Base-by-base conservation (phyloP, 148 eudicot genomes). In the Chenopodium berlandieri region DNA sequence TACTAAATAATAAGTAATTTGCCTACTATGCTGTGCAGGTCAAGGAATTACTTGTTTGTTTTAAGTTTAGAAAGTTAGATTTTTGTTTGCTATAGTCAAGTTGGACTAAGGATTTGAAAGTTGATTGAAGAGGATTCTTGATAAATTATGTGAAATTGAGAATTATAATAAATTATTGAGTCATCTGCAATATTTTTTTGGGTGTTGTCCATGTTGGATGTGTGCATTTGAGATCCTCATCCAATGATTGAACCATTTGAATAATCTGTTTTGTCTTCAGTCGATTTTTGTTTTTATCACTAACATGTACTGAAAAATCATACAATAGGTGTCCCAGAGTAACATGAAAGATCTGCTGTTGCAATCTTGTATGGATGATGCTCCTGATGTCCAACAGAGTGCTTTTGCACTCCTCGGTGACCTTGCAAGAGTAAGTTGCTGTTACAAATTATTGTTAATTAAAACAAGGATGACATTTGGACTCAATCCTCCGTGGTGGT, bases 381-480 rank as follows among this genome's bases (percentile, higher is more conserved):
- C 90, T 81, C 80, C 88, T 81, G 99, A 96, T 85, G 94, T 96
- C 69, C 91, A 94, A 19, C 99, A 96, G 83, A 96, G 99, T 89
- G 98, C 99, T 77, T 96, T 96, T 84, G 99, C 99, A 23, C 90
- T 96, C 87, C 93, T 96, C 78, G 99, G 99, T 60, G 99, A 96
- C 84, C 97, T 96, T 44, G 92, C 99, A 56, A 91, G 99, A 84
- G 99, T 96, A 87, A 87, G 89, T 88, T 81, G 77, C 75, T 30
- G 66, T 12, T 6, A 17, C 37, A 20, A 50, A 56, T 13, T 11
- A 48, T 63, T 22, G 44, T 30, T 31, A 10, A 34, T 77, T 13
- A 64, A 14, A 68, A 12, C 8, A 67, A 72, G 52, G 63, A 71
- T 67, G 71, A 25, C 54, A 68, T 58, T 48, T 40, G 12, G 11